These are phyloP conservation scores for Quercus phellos DNA, from an alignment of 331 rosid genomes.

Conservation along the genomic window DNA sequence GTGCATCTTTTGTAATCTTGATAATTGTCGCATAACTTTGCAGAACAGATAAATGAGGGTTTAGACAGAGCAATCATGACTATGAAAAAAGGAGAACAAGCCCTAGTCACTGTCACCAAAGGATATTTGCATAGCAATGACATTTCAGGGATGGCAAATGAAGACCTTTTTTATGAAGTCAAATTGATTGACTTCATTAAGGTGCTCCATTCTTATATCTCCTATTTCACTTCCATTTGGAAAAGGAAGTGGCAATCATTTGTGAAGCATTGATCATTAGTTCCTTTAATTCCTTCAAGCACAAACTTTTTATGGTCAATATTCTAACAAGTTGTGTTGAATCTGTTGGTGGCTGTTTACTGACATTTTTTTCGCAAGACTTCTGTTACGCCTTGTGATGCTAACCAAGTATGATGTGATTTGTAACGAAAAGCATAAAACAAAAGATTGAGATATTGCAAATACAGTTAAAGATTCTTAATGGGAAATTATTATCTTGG, in stretches of 20 bases:
- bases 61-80: constrained; percentile 64
- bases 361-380: not conserved
- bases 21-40: constrained; percentile 4
- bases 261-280: not conserved
- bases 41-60: constrained; percentile 51
- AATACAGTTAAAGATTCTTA: too few relatives aligned
- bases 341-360: not conserved
- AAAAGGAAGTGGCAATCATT: not conserved
- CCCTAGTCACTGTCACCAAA: constrained; percentile 36
- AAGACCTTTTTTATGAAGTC: constrained; percentile 41
- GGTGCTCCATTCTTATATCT: constrained; percentile 27
- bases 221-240: not conserved
- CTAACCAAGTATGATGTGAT: too few relatives aligned
- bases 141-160: constrained; percentile 7
- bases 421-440: too few relatives aligned
- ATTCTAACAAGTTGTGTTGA: not conserved
- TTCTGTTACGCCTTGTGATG: too few relatives aligned
- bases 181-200: constrained; percentile 50
- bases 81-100: constrained; percentile 59
- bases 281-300: not conserved
- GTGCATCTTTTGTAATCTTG: not conserved
- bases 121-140: constrained; percentile 32
- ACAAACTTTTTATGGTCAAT: not conserved
- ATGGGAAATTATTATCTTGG: too few relatives aligned
- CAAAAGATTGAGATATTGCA: too few relatives aligned